Evolutionary conservation across 164 flowering plant species (phyloP).

Genomic region (Cinnamomum chago): DNA sequence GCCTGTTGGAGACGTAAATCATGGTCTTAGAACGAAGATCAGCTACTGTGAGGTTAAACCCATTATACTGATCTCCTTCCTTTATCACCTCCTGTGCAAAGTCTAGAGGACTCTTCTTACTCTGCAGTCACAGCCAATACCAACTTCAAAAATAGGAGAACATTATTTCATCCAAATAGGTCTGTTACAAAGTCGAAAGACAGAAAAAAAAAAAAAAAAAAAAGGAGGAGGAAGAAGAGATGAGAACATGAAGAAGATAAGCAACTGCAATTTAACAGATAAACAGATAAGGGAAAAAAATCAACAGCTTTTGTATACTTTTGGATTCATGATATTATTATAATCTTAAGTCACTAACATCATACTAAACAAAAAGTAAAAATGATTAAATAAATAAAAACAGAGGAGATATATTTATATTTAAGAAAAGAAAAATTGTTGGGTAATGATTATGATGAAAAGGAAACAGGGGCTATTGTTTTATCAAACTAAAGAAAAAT

Average conservation of each 20-base stretch:
- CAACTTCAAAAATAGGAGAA: background rate
- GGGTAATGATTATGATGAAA: too few species aligned
- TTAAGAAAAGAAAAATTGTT: too few species aligned
- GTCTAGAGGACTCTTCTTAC: conserved; percentile 44
- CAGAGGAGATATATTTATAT: too few species aligned
- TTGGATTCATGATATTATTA: too few species aligned
- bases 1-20: conserved; percentile 59
- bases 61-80: conserved; percentile 47
- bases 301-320: too few species aligned
- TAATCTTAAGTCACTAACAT: too few species aligned
- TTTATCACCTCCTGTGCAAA: conserved; percentile 41
- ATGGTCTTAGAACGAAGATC: conserved; percentile 43
- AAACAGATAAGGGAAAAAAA: background rate
- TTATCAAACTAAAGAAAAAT: too few species aligned
- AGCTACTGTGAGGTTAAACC: conserved; percentile 56
- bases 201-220: background rate
- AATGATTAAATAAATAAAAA: too few species aligned
- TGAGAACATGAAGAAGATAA: background rate
- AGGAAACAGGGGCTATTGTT: too few species aligned
- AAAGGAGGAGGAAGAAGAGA: background rate
- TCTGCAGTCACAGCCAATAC: conserved; percentile 21
- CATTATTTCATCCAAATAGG: too few species aligned
- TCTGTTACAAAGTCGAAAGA: too few species aligned
- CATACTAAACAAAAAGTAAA: too few species aligned
- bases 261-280: background rate